Conservation (phyloP, 1,284 basidiomycete genomes). For the Irpex sp. region DNA sequence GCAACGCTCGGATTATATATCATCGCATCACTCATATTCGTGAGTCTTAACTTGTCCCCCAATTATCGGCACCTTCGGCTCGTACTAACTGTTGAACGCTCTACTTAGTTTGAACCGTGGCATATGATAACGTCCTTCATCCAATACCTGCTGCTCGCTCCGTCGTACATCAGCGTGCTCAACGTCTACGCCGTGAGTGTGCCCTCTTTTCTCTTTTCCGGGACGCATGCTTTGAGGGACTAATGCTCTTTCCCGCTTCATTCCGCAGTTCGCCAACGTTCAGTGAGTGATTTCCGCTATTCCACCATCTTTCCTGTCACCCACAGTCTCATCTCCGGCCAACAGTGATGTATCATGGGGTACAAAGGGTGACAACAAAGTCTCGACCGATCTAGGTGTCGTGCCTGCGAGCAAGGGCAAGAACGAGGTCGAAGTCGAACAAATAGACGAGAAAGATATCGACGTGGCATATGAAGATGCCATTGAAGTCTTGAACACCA, state of each 20-base stretch:
- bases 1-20: conserved; percentile 87
- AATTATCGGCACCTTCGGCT: not conserved
- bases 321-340: conserved; percentile 4
- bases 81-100: not conserved
- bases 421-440: conserved; percentile 73
- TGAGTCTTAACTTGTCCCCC: conserved; percentile 36
- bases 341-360: conserved; percentile 77
- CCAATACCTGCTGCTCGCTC: conserved; percentile 89
- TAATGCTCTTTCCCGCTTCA: conserved; percentile 1
- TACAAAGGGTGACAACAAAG: conserved; percentile 87
- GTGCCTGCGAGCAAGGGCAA: conserved; percentile 50
- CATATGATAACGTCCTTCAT: conserved; percentile 93
- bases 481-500: conserved; percentile 67
- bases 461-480: conserved; percentile 85
- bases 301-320: not conserved
- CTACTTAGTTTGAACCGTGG: conserved; percentile 75
- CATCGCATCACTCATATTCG: conserved; percentile 75
- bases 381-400: conserved; percentile 77
- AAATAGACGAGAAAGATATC: conserved; percentile 81
- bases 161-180: conserved; percentile 88
- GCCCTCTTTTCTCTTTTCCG: not conserved
- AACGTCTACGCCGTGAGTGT: conserved; percentile 71
- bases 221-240: not conserved
- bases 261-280: conserved; percentile 73
- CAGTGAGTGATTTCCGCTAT: conserved; percentile 40